Base-by-base conservation (phyloP, 441 rosid genomes). In the Kokia cookei region DNA sequence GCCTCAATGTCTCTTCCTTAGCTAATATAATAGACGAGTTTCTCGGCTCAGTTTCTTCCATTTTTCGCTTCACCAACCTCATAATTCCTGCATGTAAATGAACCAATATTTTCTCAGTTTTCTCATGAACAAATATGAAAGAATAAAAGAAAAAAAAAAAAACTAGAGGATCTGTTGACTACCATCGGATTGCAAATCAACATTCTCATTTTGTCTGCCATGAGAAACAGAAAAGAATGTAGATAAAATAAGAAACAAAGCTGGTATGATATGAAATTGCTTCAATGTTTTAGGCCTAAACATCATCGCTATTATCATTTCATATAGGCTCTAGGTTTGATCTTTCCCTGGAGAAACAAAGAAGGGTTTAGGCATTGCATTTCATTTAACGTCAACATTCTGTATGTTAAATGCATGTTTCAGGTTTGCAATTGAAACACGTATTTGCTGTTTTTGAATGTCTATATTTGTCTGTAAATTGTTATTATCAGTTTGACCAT, bases 1-100 rank as follows among this genome's bases (percentile, higher is more conserved):
- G 85, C 71, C 93, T 77, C 6, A 71, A 78, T 26, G 93, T 89
- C 66, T 87, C 78, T 71, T 82, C 58, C 53, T 73, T 86, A 14
- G 91, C 91, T 70, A 89, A 79, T 64, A 86, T 78, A 61, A 86
- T 60, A 58, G 51, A 42, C 12, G 83, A 19, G 15, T 45, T 14
- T 45, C 24, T 17, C 12, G 68, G 3, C 1, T 3, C 7, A 22
- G 13, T 47, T 24, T 43, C 63, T 10, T 13, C 51, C 22, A 26
- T 19, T 53, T 42, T 22, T 14, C 0, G 6, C 51, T n/a, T 51
- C 27, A 35, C 26, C 27, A 35, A 55, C 0, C 57, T 22, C 15
- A 27, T 66, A 55, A 32, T 19, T 60, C 58, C n/a, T 66, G 29
- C 5, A 5, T 14, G 15, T 47, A 4, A n/a, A 19, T 17, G 42